Evolutionary conservation across 768 basidiomycete species (phyloP), one percentile per base, ranked within the genome.

Genomic region (Boletus rufocinnamomeus): DNA sequence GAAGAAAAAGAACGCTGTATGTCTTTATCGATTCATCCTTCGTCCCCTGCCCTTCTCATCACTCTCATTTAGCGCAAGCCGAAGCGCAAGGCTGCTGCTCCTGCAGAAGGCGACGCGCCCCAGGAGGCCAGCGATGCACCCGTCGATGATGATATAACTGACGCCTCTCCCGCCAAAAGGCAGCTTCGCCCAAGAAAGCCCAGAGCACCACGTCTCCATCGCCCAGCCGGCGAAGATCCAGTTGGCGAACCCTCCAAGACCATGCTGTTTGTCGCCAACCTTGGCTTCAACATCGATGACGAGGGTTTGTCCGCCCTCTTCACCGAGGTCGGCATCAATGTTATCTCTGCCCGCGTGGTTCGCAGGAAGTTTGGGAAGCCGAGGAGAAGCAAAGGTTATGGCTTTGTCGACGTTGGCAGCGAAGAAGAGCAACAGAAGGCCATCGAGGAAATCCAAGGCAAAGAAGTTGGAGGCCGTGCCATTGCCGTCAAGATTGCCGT

Each of bases 401-500:
- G 94, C 52, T 99, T 99, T 70, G 96, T 99, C 70, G 95, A 98
- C 66, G 93, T 97, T 62, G 93, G 90, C 60, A 79, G 79, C 65
- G 88, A 94, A 75, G 90, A 86, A 66, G 87, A 95, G 75, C 96
- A 99, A 79, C 74, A 87, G 73, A 93, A 94, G 79, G 96, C 94
- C 53, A 89, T 99, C 62, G 85, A 85, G 56, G 84, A 85, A 63
- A 82, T 95, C 61, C 82, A 95, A 66, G 94, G 92, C 72, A 93
- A 92, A 74, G 89, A 96, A 61, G 78, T 99, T 56, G 87, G 85
- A 47, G 94, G 93, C 52, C 82, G 96, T 66, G 72, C 82, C 63
- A 88, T 99, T 70, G 91, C 90, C 61, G 92, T 98, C 79, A 98
- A 97, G 82, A 82, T 99, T 63, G 96, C 96, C 52, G 93, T 98